Evolutionary conservation across 2,329 filamentous ascomycete genomes (phyloP).

Genomic region (Hymenoscyphus linearis): DNA sequence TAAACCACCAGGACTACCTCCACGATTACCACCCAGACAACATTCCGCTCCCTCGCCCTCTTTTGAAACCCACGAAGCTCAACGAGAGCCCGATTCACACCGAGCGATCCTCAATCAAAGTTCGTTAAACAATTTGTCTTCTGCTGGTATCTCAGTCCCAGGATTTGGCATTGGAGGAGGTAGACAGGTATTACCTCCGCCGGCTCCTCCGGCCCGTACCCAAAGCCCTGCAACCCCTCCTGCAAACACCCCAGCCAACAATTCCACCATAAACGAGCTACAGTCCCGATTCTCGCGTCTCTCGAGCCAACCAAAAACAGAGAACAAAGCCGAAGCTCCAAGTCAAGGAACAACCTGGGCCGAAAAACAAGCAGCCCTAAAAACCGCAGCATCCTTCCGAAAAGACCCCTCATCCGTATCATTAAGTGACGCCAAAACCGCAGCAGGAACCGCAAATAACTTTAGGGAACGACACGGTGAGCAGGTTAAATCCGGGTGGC

Average conservation of each 20-base stretch:
- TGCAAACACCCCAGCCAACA: conserved; percentile 8
- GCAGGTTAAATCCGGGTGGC: conserved; percentile 49
- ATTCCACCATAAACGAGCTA: conserved; percentile 30
- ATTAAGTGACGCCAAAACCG: conserved; percentile 43
- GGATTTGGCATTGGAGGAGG: conserved; percentile 52
- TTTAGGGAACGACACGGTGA: conserved; percentile 56
- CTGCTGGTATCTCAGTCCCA: conserved; percentile 62
- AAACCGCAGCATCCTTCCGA: conserved; percentile 44
- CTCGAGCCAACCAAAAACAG: conserved; percentile 30
- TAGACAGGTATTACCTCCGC: conserved; percentile 32
- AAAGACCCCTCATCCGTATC: conserved; percentile 48
- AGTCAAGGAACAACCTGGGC: conserved; percentile 45
- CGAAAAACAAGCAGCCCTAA: conserved; percentile 49
- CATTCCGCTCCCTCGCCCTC: conserved; percentile 33
- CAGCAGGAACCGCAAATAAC: conserved; percentile 50
- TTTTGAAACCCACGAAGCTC: conserved; percentile 32
- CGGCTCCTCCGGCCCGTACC: conserved; percentile 23
- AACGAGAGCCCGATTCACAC: conserved; percentile 27
- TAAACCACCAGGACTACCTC: conserved; percentile 44
- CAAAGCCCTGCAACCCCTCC: conserved; percentile 15
- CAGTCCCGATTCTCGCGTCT: conserved; percentile 33
- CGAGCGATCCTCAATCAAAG: conserved; percentile 35
- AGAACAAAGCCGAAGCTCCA: too few relatives aligned
- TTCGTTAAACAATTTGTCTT: conserved; percentile 50
- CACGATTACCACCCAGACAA: conserved; percentile 50